Base-by-base conservation (phyloP, 2,329 filamentous ascomycete genomes). In the Colletotrichum melonis region DNA sequence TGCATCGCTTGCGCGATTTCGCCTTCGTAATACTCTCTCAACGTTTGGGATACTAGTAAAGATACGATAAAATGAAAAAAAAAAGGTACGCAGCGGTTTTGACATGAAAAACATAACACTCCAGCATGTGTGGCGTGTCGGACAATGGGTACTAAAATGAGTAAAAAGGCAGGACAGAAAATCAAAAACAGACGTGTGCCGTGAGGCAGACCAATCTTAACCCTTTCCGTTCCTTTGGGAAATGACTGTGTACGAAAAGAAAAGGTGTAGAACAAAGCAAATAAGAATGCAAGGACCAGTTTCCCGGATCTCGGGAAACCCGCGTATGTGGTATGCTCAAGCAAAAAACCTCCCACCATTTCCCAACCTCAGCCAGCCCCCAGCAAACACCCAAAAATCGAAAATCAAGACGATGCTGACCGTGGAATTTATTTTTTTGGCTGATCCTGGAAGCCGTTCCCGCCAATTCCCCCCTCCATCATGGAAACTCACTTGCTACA, bases 141-240 rank as follows among this genome's bases (percentile, higher is more conserved):
- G 30, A 8, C 28, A 58, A 35, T 59, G 22, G 11, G 4, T 65
- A 67, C 19, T 22, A 65, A 58, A 55, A n/a, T 26, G 46, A 30
- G 67, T 19, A 49, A 57, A 38, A 57, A 30, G 63, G 28, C 22
- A 69, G 30, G 22, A 49, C 63, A 76, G 67, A 77, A 75, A 69
- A 76, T 74, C 70, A 58, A 76, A 63, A 75, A 76, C 65, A 76
- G 74, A 79, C 76, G 75, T 79, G 75, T 78, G 80, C 81, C 81
- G 81, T 75, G 81, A 82, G 81, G 81, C 81, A 78, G 78, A 76
- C 79, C 79, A 80, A 76, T 81, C 78, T 81, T 81, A 78, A 76
- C 75, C 78, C 77, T 63, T 46, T 72, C 67, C 74, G 52, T 75
- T 74, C 67, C 65, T 64, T 63, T 35, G 49, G 68, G 52, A 65